Conservation (phyloP, 257 asterid genomes). For the Lithospermum erythrorhizon region DNA sequence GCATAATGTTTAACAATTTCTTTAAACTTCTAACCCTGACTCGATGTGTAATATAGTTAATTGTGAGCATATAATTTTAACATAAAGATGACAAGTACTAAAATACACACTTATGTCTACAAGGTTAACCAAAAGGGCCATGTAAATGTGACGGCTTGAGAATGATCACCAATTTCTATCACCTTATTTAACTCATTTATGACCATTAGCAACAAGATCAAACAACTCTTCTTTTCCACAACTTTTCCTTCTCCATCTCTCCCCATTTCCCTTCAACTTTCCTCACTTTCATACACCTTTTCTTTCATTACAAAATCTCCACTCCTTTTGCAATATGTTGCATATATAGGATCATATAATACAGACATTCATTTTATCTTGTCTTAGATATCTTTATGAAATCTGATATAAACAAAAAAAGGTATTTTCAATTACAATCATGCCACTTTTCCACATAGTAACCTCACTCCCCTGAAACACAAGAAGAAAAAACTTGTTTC, state of each 20-base stretch:
- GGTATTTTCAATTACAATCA: not conserved
- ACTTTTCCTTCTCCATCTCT: not conserved
- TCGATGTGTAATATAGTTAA: no score
- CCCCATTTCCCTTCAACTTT: not conserved
- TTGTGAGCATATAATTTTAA: no score
- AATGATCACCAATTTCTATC: not conserved
- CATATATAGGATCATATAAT: not conserved
- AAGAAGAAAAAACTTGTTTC: no score
- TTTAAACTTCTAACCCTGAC: no score
- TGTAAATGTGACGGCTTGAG: not conserved
- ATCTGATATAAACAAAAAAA: not conserved
- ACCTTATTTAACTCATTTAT: not conserved
- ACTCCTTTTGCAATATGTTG: conserved; percentile 1
- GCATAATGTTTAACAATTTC: no score
- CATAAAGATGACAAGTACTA: no score
- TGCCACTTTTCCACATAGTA: no score
- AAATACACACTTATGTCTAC: not conserved
- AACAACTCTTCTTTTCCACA: not conserved
- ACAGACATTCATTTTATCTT: not conserved
- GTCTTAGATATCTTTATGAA: no score
- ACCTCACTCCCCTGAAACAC: no score
- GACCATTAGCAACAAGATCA: not conserved
- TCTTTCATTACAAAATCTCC: not conserved
- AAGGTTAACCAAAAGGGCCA: not conserved
- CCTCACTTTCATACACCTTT: not conserved